These are phyloP conservation scores for Akanthomyces muscarius DNA, from an alignment of 2,329 filamentous ascomycete species.

Conservation along the genomic window DNA sequence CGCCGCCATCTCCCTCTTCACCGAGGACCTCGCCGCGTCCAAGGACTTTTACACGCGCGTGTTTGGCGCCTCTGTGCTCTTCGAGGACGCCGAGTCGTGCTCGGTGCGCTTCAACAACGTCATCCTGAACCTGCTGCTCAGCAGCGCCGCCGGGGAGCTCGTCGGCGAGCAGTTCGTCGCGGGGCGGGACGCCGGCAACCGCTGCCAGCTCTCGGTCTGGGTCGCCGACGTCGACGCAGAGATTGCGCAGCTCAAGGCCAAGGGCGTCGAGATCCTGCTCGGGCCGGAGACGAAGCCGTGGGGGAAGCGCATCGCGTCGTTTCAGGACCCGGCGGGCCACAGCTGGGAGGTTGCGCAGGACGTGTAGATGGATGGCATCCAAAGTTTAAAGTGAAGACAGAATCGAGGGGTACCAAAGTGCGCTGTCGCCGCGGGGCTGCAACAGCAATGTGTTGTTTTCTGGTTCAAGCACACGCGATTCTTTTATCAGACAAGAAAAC, in stretches of 20 bases:
- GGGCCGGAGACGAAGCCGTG: constrained; percentile 19
- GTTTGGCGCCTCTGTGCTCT: constrained; percentile 18
- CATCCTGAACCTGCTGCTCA: constrained; percentile 14
- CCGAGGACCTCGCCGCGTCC: constrained; percentile 13
- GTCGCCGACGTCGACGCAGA: constrained; percentile 19
- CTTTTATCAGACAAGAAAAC: neutral
- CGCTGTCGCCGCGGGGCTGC: neutral
- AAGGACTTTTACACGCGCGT: constrained; percentile 13
- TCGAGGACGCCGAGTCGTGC: constrained; percentile 19
- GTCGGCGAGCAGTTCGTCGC: constrained; percentile 14
- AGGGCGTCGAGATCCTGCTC: constrained; percentile 17
- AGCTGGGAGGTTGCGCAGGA: constrained; percentile 19
- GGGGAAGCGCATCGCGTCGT: constrained; percentile 17
- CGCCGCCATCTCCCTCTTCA: constrained; percentile 19
- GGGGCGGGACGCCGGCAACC: constrained; percentile 7
- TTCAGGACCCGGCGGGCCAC: constrained; percentile 20
- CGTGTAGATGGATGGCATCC: neutral
- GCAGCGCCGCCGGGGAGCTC: constrained; percentile 4
- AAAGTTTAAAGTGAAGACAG: neutral
- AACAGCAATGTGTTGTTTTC: neutral
- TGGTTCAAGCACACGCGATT: neutral
- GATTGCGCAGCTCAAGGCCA: constrained; percentile 9
- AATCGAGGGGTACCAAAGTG: neutral
- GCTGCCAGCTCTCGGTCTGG: constrained; percentile 19
- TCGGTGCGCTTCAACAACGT: constrained; percentile 19